Base-by-base conservation (phyloP, 2,329 filamentous ascomycete genomes). In the Claviceps monticola region DNA sequence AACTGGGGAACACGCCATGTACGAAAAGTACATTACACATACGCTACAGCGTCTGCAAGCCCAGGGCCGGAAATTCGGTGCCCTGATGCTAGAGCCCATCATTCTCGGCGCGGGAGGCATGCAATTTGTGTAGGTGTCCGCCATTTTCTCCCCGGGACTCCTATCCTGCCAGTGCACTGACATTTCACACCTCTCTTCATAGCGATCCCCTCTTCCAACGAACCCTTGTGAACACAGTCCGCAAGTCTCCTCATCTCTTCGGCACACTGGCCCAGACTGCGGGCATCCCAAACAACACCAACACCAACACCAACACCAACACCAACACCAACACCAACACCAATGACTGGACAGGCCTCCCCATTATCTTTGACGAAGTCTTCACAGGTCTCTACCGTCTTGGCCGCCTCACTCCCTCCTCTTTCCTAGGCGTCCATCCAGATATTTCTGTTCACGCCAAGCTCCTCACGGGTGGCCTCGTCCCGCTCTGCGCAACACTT, bases 371-470 rank as follows among this genome's bases (percentile, higher is more conserved):
- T 57, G 88, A 95, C 62, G 88, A 94, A 63, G 88, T 94, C 38
- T 94, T 95, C 66, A 91, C 87, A 0, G 88, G 88, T 1, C 71
- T 94, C 4, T 90, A 90, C 64, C 85, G 88, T 13, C 79, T 95
- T 0, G 88, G 88, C 2, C 78, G 82, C 41, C 80, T 83, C 61
- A 82, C 78, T 1, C 75, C 86, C 0, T 79, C 84, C 0, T 82
- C 82, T 0, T 86, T 91, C 64, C 75, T 94, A 3, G 71, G 72
- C 5, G 69, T 80, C 0, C 66, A 86, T 36, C 77, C 88, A 0
- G 88, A 94, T 59, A 83, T 94, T 46, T 82, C 82, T 0, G 84
- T 89, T 0, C 84, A 94, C 60, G 88, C 88, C 5, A 94, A 95
- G 64, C 74, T 94, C 0, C 74, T 95, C 2, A 94, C 88, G 0